A percentile compares a stretch with the other conserved stretches of the same genome.
phyloP scores from a whole-genome alignment of 208 protist species.

The Histomonas meleagridis region DNA sequence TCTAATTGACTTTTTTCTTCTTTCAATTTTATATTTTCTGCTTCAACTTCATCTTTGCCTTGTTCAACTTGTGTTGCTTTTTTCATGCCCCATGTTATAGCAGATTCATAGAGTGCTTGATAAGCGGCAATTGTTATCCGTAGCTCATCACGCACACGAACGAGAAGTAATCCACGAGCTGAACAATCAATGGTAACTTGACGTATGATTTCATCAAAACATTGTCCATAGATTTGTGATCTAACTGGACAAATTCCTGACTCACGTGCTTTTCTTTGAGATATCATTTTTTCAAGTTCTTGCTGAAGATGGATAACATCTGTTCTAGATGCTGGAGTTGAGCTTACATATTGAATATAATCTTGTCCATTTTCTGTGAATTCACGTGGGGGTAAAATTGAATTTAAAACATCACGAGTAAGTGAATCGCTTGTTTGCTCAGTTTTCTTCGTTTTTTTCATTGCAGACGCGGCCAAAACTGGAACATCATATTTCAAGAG shows the following conservation, averaged over 20 bases:
- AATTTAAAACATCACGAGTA: slow-evolving; percentile 63
- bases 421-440: background rate
- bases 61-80: slow-evolving; percentile 90
- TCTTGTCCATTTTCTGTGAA: slow-evolving; percentile 62
- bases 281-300: slow-evolving; percentile 66
- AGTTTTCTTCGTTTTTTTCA: background rate
- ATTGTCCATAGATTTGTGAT: slow-evolving; percentile 81
- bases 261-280: slow-evolving; percentile 74
- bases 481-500: background rate
- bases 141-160: slow-evolving; percentile 82
- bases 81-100: slow-evolving; percentile 74
- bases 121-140: slow-evolving; percentile 71
- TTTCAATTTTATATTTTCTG: background rate
- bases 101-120: slow-evolving; percentile 64
- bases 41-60: slow-evolving; percentile 60
- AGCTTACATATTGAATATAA: slow-evolving; percentile 67
- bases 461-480: background rate
- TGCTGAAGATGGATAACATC: slow-evolving; percentile 74
- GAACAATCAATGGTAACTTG: slow-evolving; percentile 88
- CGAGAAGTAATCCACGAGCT: slow-evolving; percentile 80
- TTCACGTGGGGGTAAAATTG: slow-evolving; percentile 62
- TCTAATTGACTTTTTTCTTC: background rate
- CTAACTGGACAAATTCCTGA: slow-evolving; percentile 84
- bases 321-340: slow-evolving; percentile 64
- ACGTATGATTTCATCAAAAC: slow-evolving; percentile 84